Base-by-base conservation (phyloP, 768 basidiomycete species). In the Podaxis sp. region DNA sequence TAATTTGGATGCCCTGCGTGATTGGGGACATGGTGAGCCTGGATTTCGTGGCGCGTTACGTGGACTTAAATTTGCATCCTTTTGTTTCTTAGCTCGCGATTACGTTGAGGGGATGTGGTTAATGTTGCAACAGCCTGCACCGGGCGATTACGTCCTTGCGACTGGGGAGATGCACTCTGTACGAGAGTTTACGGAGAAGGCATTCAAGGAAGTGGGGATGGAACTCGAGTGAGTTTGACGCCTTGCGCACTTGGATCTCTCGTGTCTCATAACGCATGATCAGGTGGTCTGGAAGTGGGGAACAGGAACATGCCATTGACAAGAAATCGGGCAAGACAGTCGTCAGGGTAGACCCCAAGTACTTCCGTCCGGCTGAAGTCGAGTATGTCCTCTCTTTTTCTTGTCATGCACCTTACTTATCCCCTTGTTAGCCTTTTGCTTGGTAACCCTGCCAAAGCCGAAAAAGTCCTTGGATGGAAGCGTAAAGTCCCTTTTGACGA, bases 91-190 rank as follows among this genome's bases (percentile, higher is more conserved):
- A 92, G 91, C 91, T 55, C 86, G 85, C 63, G 91, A 94, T 73
- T 97, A 96, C 73, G 90, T 97, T 9, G 96, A 98, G 76, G 96
- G 96, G 43, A 97, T 97, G 96, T 97, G 95, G 94, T 82, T 83
- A 70, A 94, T 98, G 86, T 86, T 98, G 50, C 96, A 98, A 74
- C 94, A 96, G 74, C 80, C 87, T 6, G 64, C 69, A 22, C 78
- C 96, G 1, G 86, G 94, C 9, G 96, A 98, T 76, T 98, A 92
- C 69, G 94, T 97, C 57, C 91, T 97, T 51, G 94, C 95, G 0
- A 97, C 94, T 1, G 94, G 94, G 29, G 96, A 98, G 80, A 98
- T 94, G 33, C 96, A 98, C 74, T 87, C 87, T 43, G 96, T 98
- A 27, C 87, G 93, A 61, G 94, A 98, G 76, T 97, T 87, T 67